Evolutionary conservation across 345 rosid species (phyloP).

Genomic region (Gossypium sturtianum): DNA sequence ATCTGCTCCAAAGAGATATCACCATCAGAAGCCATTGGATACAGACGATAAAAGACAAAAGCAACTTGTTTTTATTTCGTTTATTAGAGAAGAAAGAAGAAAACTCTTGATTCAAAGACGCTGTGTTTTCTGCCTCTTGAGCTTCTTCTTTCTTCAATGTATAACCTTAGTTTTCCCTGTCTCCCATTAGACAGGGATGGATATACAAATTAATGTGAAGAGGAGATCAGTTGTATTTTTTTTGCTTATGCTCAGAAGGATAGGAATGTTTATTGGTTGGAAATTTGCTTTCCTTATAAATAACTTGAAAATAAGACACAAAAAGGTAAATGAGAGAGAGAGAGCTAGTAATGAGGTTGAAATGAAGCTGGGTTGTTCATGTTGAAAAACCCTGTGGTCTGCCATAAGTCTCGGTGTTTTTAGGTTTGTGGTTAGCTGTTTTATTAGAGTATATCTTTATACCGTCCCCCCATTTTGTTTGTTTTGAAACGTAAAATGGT

Average conservation of each 20-base stretch:
- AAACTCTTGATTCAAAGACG: not conserved
- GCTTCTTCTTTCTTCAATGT: not conserved
- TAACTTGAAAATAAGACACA: not conserved
- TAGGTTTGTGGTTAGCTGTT: not conserved
- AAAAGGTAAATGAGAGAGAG: not conserved
- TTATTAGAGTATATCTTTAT: not conserved
- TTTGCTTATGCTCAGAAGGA: not conserved
- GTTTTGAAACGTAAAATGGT: not conserved
- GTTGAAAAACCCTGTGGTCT: not conserved
- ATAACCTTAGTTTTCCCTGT: not conserved
- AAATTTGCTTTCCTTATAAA: not conserved
- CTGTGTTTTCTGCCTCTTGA: not conserved
- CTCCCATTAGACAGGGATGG: not conserved
- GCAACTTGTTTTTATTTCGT: not conserved
- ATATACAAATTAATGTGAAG: not conserved
- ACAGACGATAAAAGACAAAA: not conserved
- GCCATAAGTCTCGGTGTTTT: not conserved
- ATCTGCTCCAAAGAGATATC: conserved; percentile 64
- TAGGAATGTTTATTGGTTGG: not conserved
- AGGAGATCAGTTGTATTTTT: no score
- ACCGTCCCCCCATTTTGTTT: not conserved
- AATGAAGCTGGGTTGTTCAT: not conserved
- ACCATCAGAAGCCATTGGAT: conserved; percentile 33
- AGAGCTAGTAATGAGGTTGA: not conserved
- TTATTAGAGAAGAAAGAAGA: conserved; percentile 12